Conservation (phyloP, 2,329 filamentous ascomycete genomes). For the Nothopassalora personata region DNA sequence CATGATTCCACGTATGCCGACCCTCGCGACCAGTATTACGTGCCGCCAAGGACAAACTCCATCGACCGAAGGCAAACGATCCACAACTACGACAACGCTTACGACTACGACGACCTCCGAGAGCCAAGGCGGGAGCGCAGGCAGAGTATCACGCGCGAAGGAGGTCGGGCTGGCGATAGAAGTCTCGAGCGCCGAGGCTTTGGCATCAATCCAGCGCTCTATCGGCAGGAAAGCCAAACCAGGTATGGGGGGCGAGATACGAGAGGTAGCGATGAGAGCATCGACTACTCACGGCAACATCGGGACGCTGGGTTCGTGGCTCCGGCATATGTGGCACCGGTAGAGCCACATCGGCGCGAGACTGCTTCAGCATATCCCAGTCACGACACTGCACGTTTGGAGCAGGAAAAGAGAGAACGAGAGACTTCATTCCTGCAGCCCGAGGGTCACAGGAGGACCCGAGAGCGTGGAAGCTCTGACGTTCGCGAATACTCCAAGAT, state of each 20-base stretch:
- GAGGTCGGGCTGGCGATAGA: constrained; percentile 33
- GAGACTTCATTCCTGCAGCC: constrained; percentile 21
- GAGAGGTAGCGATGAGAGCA: constrained; percentile 37
- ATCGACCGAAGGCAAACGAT: constrained; percentile 42
- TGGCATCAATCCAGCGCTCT: constrained; percentile 34
- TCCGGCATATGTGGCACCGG: not conserved
- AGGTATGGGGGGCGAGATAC: constrained; percentile 28
- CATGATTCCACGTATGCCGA: constrained; percentile 21
- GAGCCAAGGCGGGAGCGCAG: constrained; percentile 35
- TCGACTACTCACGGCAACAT: constrained; percentile 34
- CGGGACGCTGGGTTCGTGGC: constrained; percentile 26
- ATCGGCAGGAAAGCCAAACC: constrained; percentile 20
- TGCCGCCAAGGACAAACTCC: constrained; percentile 30
- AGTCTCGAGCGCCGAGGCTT: constrained; percentile 45
- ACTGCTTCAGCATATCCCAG: constrained; percentile 20
- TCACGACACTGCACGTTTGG: constrained; percentile 23
- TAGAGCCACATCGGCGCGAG: constrained; percentile 26
- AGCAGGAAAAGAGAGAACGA: constrained; percentile 28
- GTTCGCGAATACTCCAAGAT: constrained; percentile 19
- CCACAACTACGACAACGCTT: constrained; percentile 43
- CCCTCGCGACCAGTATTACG: constrained; percentile 36
- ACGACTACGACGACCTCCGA: constrained; percentile 42
- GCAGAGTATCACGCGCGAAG: constrained; percentile 34
- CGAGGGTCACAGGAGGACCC: constrained; percentile 19
- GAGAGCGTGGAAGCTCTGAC: constrained; percentile 8